Evolutionary conservation across 257 asterid species (phyloP), one percentile per base, ranked within the genome.

Genomic region (Thymus mandschuricus): DNA sequence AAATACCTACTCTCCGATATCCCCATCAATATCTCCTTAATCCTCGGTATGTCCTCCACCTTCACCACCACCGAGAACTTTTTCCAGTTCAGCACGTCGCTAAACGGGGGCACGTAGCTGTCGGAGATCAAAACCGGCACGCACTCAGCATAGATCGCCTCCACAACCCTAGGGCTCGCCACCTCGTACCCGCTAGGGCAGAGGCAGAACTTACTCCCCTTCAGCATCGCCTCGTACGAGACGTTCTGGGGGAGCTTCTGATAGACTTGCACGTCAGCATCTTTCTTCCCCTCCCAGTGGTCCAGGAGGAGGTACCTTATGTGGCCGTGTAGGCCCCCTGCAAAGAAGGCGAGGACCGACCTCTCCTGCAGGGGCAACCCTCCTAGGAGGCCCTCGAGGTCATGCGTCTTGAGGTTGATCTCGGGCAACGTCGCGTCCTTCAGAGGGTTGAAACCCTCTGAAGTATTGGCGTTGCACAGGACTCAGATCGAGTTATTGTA

Each of bases 121-220:
- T 76, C 71, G 0, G 92, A 83, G 54, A 90, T 82, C 80, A 90
- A 27, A 0, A 86, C 89, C 0, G 92, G 93, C 27, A 85, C 86
- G 11, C 96, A 88, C 69, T 88, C 88, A 1, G 93, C 82, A 69
- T 86, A 90, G 0, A 88, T 88, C 0, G 90, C 91, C 85, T 88
- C 97, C 61, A 83, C 91, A 8, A 88, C 64, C 35, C 97, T 70
- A 1, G 97, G 92, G 68, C 92, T 90, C 0, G 92, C 92, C 1
- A 86, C 95, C 70, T 90, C 95, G 55, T 86, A 83, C 0, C 95
- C 96, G 38, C 95, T 88, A 0, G 96, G 96, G 46, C 96, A 90
- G 0, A 88, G 56, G 71, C 92, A 90, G 29, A 74, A 90, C 64
- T 51, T 84, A 81, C 89, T 86, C 6, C 35, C 75, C 61, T 49